Base-by-base conservation (phyloP, 805 yeast genomes). In the Saturnispora serradocipensis region DNA sequence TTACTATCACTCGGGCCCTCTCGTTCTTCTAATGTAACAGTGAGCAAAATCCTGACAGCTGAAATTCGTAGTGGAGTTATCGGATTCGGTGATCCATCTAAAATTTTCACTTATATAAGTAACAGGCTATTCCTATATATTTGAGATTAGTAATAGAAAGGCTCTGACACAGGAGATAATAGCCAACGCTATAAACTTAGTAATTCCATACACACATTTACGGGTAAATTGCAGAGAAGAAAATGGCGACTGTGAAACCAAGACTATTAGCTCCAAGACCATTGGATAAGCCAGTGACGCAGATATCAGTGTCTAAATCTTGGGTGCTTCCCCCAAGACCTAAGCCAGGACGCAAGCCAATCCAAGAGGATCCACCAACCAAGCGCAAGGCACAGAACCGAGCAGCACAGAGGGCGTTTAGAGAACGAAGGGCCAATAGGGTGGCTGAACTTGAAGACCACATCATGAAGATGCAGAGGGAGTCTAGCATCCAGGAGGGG, bases 371-470 rank as follows among this genome's bases (percentile, higher is more conserved):
- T 0, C 95, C 96, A 0, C 89, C 90, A 0, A 80, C 84, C 22
- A 86, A 87, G 65, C 71, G 96, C 50, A 88, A 88, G 67, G 95
- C 95, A 3, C 97, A 86, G 66, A 89, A 89, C 64, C 72, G 97
- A 53, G 95, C 93, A n/a, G 96, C 97, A 22, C 95, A 90, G 71
- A 64, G 96, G 53, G 95, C 97, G 2, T 87, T 88, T 69, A 71
- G 97, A 57, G 95, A 88, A 65, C 74, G 96, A 57, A 72, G 95
- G 59, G 95, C 96, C 18, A 85, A 86, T 32, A 70, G 89, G 48
- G 87, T 88, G 7, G 81, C 80, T 53, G 95, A 86, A 62, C 72
- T 90, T 50, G 96, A 88, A 64, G 78, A 75, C 48, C 81, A 80
- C 66, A 73, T 84, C 52, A 70, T 76, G 62, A 86, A 78, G 60